Conservation (phyloP, 306 rosid genomes). For the Rubus parviflorus region DNA sequence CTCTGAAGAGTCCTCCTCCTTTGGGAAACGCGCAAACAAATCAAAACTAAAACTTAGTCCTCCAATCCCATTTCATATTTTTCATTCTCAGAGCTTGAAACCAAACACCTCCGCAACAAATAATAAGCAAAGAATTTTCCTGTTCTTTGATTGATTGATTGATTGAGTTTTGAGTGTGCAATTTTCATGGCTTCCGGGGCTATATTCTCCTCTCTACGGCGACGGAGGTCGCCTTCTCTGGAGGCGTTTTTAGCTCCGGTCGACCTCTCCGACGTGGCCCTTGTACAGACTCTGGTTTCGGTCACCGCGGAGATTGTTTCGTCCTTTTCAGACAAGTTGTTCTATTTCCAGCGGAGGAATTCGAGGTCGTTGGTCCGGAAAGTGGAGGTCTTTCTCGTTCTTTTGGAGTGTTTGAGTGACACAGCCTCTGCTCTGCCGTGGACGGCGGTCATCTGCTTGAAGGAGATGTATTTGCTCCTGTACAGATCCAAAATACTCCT, state of each 20-base stretch:
- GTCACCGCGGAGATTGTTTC: conserved; percentile 57
- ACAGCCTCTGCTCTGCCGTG: conserved; percentile 39
- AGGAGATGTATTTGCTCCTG: conserved; percentile 76
- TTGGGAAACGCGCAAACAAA: not conserved
- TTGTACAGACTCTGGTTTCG: conserved; percentile 60
- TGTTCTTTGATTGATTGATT: not conserved
- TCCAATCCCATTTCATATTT: not conserved
- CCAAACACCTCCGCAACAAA: not conserved
- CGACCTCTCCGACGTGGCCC: conserved; percentile 62
- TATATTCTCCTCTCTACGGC: conserved; percentile 74
- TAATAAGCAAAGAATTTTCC: too few species aligned
- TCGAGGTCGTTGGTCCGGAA: conserved; percentile 68
- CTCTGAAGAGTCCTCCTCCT: not conserved
- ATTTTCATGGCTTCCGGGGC: conserved; percentile 67
- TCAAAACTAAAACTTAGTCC: not conserved
- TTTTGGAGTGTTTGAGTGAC: conserved; percentile 65
- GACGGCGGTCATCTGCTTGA: conserved; percentile 69
- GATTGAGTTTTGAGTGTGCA: too few species aligned
- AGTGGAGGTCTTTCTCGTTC: conserved; percentile 58
- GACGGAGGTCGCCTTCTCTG: conserved; percentile 87
- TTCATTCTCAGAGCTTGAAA: not conserved
- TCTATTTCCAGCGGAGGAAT: conserved; percentile 69
- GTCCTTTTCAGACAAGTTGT: conserved; percentile 47
- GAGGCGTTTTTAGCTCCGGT: conserved; percentile 92
- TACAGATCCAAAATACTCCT: conserved; percentile 87